These are phyloP conservation scores for Alnus glutinosa DNA, from an alignment of 306 rosid genomes.

Conservation along the genomic window DNA sequence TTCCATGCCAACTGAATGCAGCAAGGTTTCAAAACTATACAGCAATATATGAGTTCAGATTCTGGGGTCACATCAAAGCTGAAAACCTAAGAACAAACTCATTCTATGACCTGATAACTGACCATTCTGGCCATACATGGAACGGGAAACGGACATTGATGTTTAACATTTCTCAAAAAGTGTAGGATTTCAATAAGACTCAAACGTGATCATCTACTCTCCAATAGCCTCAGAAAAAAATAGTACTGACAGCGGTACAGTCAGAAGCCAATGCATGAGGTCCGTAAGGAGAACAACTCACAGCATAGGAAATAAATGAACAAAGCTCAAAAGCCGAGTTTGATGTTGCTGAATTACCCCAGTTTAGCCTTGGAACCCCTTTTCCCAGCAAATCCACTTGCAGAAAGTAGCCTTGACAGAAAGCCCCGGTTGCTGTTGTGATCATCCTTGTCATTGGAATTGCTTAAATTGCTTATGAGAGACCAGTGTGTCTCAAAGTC, in stretches of 20 bases:
- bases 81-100: not conserved
- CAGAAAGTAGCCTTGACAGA: slow-evolving; percentile 75
- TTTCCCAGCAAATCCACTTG: slow-evolving; percentile 54
- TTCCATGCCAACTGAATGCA: not conserved
- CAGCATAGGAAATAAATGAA: not conserved
- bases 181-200: not conserved
- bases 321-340: not conserved
- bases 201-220: not conserved
- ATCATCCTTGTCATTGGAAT: slow-evolving; percentile 34
- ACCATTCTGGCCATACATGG: too few species aligned
- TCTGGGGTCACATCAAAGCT: not conserved
- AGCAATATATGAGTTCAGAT: not conserved
- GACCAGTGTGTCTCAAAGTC: slow-evolving; percentile 96
- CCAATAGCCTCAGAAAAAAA: not conserved
- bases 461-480: slow-evolving; percentile 68
- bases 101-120: not conserved
- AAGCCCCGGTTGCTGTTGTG: slow-evolving; percentile 56
- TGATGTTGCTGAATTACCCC: slow-evolving; percentile 9
- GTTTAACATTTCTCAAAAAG: not conserved
- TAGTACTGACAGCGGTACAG: not conserved
- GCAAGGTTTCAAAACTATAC: not conserved
- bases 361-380: slow-evolving; percentile 20
- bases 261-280: not conserved
- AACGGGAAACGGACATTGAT: not conserved
- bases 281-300: not conserved